phyloP scores from a whole-genome alignment of 495 filamentous ascomycete species.

The Patellaria atrata region DNA sequence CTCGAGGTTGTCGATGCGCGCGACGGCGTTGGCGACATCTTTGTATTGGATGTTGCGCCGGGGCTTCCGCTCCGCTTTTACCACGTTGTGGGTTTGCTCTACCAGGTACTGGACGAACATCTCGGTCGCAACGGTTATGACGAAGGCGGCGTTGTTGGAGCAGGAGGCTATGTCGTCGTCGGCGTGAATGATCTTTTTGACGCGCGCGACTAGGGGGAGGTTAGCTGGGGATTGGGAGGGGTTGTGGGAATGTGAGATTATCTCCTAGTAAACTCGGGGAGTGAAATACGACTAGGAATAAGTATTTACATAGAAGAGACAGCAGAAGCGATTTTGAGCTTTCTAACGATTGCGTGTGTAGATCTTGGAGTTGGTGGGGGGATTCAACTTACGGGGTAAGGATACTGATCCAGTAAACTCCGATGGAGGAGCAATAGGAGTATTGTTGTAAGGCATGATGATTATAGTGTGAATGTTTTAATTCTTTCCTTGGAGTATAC shows the following conservation, averaged over 20 bases:
- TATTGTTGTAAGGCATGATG: constrained; percentile 83
- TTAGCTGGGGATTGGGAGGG: constrained; percentile 3
- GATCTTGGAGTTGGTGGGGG: background rate
- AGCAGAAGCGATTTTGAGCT: no score
- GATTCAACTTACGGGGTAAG: constrained; percentile 61
- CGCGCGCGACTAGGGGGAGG: constrained; percentile 57
- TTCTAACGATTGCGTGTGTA: background rate
- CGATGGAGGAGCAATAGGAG: constrained; percentile 59
- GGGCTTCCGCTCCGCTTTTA: constrained; percentile 80
- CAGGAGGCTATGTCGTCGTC: constrained; percentile 75
- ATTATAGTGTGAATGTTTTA: no score
- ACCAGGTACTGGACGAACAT: constrained; percentile 92
- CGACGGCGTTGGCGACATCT: constrained; percentile 84
- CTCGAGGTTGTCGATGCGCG: constrained; percentile 83
- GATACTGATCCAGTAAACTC: constrained; percentile 74
- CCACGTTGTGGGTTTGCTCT: constrained; percentile 71
- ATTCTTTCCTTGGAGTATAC: background rate
- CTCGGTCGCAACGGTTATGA: constrained; percentile 84
- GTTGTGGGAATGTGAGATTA: background rate
- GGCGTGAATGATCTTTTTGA: constrained; percentile 82
- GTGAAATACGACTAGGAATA: background rate
- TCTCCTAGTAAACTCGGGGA: background rate
- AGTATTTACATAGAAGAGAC: background rate
- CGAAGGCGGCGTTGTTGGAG: constrained; percentile 89
- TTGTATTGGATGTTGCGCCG: constrained; percentile 92